Base-by-base conservation (phyloP, 345 rosid genomes). In the Melastoma malabathricum region DNA sequence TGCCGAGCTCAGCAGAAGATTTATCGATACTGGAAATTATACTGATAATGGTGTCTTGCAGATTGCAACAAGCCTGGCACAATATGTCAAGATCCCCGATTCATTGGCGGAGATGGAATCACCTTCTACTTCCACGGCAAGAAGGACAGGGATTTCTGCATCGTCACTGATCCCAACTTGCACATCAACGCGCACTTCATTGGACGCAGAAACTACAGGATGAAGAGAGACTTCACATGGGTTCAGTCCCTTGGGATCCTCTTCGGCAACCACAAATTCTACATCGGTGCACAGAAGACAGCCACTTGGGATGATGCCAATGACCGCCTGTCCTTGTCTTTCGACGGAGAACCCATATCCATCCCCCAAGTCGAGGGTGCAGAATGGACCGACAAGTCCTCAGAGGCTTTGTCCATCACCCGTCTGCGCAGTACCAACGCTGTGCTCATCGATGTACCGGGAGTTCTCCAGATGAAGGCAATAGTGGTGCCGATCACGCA, bases 51-150 rank as follows among this genome's bases (percentile, higher is more conserved):
- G 2, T 31, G 10, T 31, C 38, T 1, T 31, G 38, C 38, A 31
- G 38, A 31, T 31, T 31, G 38, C 38, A 31, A 31, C 38, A 31
- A 31, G 38, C 38, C 38, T 1, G 38, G 38, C 7, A 31, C 38
- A 9, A 31, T 63, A 46, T 62, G 72, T 52, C 63, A 58, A 23
- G 64, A 58, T 15, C 72, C 67, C 3, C 56, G 67, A 25, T 68
- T 68, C 61, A 27, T 62, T 4, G 67, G 67, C 6, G 64, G 67
- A 14, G 67, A 62, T 8, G 72, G 72, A 14, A 43, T 62, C 53
- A 62, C 44, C 53, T 68, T 67, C 50, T 67, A 62, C 60, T 68
- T 68, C 59, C 67, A 68, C 9, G 67, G 67, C 17, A 43, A 62
- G 61, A 68, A 45, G 59, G 63, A 63, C 47, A 43, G 47, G 23